Percentiles rank a stretch among this genome's conserved stretches.
Conservation (phyloP, 352 stramenopile genomes). For the Lagenidium sp. region DNA sequence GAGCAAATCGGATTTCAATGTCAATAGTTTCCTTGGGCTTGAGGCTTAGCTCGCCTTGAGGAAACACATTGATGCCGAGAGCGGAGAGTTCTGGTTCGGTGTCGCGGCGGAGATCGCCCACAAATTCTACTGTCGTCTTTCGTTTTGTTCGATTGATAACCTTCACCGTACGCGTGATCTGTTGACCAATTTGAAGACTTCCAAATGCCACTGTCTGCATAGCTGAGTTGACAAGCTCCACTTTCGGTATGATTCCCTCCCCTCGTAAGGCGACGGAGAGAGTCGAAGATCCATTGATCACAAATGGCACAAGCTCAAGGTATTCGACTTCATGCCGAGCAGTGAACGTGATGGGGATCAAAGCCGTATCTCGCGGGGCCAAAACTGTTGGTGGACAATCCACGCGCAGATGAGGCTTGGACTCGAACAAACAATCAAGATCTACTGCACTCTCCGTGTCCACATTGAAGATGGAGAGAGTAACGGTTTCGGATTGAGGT, state of each 20-base stretch:
- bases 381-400: slow-evolving; percentile 79
- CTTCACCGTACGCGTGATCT: slow-evolving; percentile 54
- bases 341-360: slow-evolving; percentile 82
- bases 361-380: slow-evolving; percentile 60
- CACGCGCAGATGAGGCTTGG: slow-evolving; percentile 80
- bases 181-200: slow-evolving; percentile 74
- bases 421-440: slow-evolving; percentile 88
- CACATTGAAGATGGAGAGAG: slow-evolving; percentile 82
- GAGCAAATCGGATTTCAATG: slow-evolving; percentile 69
- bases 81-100: slow-evolving; percentile 15
- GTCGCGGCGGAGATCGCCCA: too few species aligned
- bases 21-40: slow-evolving; percentile 68
- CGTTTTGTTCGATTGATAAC: slow-evolving; percentile 84
- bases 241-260: slow-evolving; percentile 62
- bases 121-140: slow-evolving; percentile 54
- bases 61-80: slow-evolving; percentile 58
- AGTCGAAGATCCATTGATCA: slow-evolving; percentile 84
- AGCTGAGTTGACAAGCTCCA: slow-evolving; percentile 85
- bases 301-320: slow-evolving; percentile 83
- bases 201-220: slow-evolving; percentile 82
- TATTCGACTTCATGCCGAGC: slow-evolving; percentile 79
- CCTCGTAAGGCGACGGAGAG: slow-evolving; percentile 65
- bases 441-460: slow-evolving; percentile 71
- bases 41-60: slow-evolving; percentile 49
- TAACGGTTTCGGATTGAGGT: slow-evolving; percentile 38